A percentile compares a stretch with the other conserved stretches of the same genome.
These are phyloP conservation scores for Trichoderma arundinaceum DNA, from an alignment of 2,329 filamentous ascomycete species.

Conservation along the genomic window DNA sequence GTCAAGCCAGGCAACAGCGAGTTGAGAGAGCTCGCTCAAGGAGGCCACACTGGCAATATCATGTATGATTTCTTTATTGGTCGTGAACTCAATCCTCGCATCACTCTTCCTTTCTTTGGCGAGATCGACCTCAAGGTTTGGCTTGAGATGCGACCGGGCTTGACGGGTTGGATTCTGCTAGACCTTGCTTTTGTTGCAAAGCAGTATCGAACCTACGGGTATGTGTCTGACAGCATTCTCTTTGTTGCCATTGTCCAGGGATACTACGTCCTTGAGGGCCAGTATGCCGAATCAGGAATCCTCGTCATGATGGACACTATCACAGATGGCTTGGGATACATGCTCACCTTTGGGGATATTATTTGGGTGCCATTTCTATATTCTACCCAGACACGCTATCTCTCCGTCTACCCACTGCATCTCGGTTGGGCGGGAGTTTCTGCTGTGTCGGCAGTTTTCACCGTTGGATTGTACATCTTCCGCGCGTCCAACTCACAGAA, in stretches of 20 bases:
- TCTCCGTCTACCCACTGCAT: constrained; percentile 76
- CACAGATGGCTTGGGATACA: constrained; percentile 88
- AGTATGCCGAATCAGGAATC: constrained; percentile 84
- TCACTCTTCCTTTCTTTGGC: constrained; percentile 76
- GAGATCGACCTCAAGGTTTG: constrained; percentile 88
- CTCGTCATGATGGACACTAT: constrained; percentile 91
- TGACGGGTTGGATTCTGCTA: constrained; percentile 83
- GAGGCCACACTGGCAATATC: constrained; percentile 78
- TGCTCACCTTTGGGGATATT: constrained; percentile 88
- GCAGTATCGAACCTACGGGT: constrained; percentile 82
- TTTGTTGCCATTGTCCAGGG: constrained; percentile 76
- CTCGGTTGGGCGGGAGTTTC: constrained; percentile 70
- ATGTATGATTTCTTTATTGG: constrained; percentile 96
- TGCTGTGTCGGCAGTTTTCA: constrained; percentile 68
- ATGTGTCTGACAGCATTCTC: constrained; percentile 80
- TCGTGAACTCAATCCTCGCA: constrained; percentile 88
- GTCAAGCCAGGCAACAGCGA: constrained; percentile 73
- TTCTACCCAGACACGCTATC: constrained; percentile 79
- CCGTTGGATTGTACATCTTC: constrained; percentile 81
- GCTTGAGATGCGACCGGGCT: constrained; percentile 83
- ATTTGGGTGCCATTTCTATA: constrained; percentile 92
- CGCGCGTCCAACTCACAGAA: constrained; percentile 88
- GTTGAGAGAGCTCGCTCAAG: constrained; percentile 75
- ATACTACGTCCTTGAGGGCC: constrained; percentile 80
- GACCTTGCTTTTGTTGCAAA: constrained; percentile 82